A percentile compares a stretch with the other conserved stretches of the same genome.
phyloP scores from a whole-genome alignment of 2,329 filamentous ascomycete species.

The Fusarium nurragi region DNA sequence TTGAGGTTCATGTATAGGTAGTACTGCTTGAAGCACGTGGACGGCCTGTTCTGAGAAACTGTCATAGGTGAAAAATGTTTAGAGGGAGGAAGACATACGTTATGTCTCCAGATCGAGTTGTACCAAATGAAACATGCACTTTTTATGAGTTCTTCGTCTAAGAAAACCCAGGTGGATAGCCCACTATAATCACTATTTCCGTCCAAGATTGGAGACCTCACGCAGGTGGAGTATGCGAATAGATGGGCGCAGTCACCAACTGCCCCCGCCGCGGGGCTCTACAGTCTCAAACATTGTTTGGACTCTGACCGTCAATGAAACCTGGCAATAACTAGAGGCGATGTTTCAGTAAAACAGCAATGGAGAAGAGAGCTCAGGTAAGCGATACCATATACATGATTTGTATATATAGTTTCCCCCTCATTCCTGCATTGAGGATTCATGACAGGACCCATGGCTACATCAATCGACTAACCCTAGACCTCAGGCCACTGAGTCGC shows the following conservation, averaged over 20 bases:
- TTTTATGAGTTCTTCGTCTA: too few species aligned
- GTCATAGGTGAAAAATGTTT: background rate
- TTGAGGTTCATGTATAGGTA: too few species aligned
- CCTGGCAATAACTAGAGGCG: slow-evolving; percentile 26
- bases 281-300: background rate
- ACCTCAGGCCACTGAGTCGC: slow-evolving; percentile 52
- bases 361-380: slow-evolving; percentile 54
- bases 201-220: background rate
- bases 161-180: too few species aligned
- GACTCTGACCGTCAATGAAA: slow-evolving; percentile 17
- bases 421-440: background rate
- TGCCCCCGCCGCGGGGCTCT: slow-evolving; percentile 33
- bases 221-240: slow-evolving; percentile 7
- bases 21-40: background rate
- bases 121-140: too few species aligned
- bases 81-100: too few species aligned
- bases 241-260: slow-evolving; percentile 9
- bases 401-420: too few species aligned
- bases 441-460: background rate
- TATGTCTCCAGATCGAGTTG: too few species aligned
- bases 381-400: slow-evolving; percentile 6
- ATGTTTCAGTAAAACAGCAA: slow-evolving; percentile 43
- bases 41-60: background rate
- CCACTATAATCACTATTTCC: too few species aligned
- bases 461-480: slow-evolving; percentile 8